Conservation (phyloP, 768 basidiomycete genomes). For the Rhodotorula toruloides region DNA sequence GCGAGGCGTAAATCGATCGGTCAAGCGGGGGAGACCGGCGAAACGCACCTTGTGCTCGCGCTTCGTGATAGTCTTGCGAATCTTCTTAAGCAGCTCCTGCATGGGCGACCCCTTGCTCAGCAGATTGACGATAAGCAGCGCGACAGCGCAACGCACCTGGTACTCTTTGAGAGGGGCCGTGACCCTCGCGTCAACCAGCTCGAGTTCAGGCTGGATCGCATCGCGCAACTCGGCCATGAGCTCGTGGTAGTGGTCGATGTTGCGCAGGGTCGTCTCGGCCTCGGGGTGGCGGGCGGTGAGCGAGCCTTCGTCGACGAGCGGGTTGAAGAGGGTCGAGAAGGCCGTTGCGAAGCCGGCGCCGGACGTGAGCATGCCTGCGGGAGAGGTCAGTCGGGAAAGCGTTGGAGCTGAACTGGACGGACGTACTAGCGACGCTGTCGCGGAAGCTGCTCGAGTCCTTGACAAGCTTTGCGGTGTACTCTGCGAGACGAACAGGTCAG, state of each 20-base stretch:
- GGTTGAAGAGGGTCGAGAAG: slow-evolving; percentile 48
- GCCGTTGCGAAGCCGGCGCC: slow-evolving; percentile 48
- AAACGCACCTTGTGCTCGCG: slow-evolving; percentile 84
- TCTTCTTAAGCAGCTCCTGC: slow-evolving; percentile 72
- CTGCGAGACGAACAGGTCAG: slow-evolving; percentile 69
- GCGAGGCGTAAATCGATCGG: not conserved
- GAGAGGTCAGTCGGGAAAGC: slow-evolving; percentile 36
- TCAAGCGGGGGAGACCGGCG: not conserved
- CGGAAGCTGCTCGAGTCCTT: slow-evolving; percentile 86
- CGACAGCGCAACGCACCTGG: too few species aligned
- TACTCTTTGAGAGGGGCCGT: slow-evolving; percentile 82
- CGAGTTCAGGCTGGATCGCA: slow-evolving; percentile 78
- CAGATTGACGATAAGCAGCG: too few species aligned
- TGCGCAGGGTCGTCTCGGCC: slow-evolving; percentile 67
- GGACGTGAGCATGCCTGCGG: slow-evolving; percentile 50
- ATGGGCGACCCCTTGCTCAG: too few species aligned
- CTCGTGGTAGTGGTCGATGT: slow-evolving; percentile 64
- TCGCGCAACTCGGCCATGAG: slow-evolving; percentile 77
- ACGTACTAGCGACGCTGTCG: slow-evolving; percentile 70
- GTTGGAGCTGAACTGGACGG: not conserved
- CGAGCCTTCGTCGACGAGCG: slow-evolving; percentile 39
- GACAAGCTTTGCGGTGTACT: slow-evolving; percentile 76
- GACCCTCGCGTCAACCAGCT: slow-evolving; percentile 84
- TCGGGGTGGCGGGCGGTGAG: slow-evolving; percentile 58
- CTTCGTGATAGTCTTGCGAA: slow-evolving; percentile 91